phyloP scores from a whole-genome alignment of 2,329 filamentous ascomycete species.

The Dothistroma septosporum region DNA sequence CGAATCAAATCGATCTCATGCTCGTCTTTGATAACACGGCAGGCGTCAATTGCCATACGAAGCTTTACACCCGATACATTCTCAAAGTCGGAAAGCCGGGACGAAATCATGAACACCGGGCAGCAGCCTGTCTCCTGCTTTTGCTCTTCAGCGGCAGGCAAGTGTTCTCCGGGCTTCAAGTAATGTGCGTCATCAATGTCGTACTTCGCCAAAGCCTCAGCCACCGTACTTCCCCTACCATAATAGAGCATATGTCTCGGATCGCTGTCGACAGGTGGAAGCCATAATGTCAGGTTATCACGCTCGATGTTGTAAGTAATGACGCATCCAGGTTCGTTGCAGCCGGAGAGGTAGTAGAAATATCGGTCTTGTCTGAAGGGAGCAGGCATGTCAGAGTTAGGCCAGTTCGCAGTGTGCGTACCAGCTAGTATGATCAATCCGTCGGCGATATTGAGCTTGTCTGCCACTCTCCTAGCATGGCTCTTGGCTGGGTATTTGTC shows the following conservation, averaged over 20 bases:
- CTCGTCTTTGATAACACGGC: constrained; percentile 76
- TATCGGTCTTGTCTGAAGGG: constrained; percentile 75
- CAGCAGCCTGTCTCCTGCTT: not conserved
- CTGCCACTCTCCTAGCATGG: constrained; percentile 75
- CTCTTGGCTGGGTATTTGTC: constrained; percentile 74
- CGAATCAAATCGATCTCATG: constrained; percentile 81
- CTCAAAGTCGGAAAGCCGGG: not conserved
- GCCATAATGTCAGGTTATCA: constrained; percentile 76
- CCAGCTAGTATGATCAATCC: constrained; percentile 84
- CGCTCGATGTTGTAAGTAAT: constrained; percentile 74
- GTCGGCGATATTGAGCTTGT: constrained; percentile 61
- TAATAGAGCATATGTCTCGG: constrained; percentile 76
- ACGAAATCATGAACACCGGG: not conserved
- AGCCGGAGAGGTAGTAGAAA: constrained; percentile 94
- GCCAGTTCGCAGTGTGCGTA: constrained; percentile 21
- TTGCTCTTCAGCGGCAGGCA: not conserved
- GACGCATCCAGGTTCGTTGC: constrained; percentile 72
- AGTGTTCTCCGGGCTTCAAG: constrained; percentile 27
- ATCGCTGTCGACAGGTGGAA: constrained; percentile 83
- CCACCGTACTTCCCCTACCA: constrained; percentile 71
- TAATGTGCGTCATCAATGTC: constrained; percentile 70
- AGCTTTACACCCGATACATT: not conserved
- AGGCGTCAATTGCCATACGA: constrained; percentile 64
- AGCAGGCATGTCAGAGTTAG: constrained; percentile 75
- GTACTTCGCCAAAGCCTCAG: constrained; percentile 71